phyloP scores from a whole-genome alignment of 306 rosid species.

The Casuarina glauca region DNA sequence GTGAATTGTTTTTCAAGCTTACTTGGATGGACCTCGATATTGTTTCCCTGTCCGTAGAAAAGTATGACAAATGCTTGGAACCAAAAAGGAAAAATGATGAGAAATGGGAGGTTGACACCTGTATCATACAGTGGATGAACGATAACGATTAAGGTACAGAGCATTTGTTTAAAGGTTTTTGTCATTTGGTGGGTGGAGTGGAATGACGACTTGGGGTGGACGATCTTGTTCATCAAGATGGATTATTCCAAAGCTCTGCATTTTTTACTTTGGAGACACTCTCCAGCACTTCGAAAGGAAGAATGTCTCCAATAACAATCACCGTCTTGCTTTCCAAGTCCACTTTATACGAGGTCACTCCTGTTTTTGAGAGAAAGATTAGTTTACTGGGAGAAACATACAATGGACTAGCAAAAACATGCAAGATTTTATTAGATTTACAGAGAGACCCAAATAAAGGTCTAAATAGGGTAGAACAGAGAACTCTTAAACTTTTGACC shows the following conservation, averaged over 20 bases:
- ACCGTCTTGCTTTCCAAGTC: conserved; percentile 79
- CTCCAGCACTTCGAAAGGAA: conserved; percentile 76
- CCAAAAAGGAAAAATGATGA: background rate
- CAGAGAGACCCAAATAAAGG: background rate
- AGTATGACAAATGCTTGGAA: background rate
- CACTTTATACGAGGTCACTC: conserved; percentile 78
- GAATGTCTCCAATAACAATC: conserved; percentile 81
- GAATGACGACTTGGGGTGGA: conserved; percentile 16
- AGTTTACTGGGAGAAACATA: conserved; percentile 2
- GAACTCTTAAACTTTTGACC: background rate
- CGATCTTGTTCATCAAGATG: conserved; percentile 23
- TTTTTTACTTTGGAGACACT: conserved; percentile 84
- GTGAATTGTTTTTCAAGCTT: background rate
- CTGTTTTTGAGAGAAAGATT: conserved; percentile 31
- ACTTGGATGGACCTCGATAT: conserved; percentile 1
- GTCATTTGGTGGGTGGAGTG: conserved; percentile 22
- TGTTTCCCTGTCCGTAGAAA: background rate
- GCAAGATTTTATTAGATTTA: background rate
- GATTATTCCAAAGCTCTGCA: conserved; percentile 63
- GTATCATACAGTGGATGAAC: background rate
- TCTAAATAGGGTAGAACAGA: background rate
- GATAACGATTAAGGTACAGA: background rate
- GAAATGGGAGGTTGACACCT: background rate
- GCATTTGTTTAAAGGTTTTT: background rate
- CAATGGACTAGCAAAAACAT: conserved; percentile 10